phyloP scores from a whole-genome alignment of 495 filamentous ascomycete species.

The Beverwykella pulmonaria region DNA sequence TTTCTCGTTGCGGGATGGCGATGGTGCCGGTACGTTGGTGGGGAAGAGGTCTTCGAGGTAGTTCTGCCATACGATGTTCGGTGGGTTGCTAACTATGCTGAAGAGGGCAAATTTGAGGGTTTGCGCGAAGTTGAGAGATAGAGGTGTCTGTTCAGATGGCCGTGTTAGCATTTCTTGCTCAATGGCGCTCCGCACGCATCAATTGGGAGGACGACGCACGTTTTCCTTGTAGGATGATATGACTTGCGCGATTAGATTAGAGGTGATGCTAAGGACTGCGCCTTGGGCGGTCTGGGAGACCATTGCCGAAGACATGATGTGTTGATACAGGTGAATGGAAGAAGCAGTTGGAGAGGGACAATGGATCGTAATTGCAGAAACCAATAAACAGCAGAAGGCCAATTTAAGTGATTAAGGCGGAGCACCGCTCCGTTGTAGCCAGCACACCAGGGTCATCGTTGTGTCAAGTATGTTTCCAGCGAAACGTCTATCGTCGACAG shows the following conservation, averaged over 20 bases:
- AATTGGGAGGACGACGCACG: slow-evolving; percentile 51
- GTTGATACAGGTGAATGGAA: not conserved
- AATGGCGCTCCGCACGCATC: not conserved
- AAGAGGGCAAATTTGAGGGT: slow-evolving; percentile 80
- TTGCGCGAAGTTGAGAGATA: slow-evolving; percentile 61
- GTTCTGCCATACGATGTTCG: slow-evolving; percentile 85
- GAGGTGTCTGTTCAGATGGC: slow-evolving; percentile 48
- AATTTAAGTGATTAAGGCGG: not conserved
- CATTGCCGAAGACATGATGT: slow-evolving; percentile 26
- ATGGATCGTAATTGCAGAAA: not conserved
- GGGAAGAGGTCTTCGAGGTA: slow-evolving; percentile 60
- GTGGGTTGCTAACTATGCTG: slow-evolving; percentile 72
- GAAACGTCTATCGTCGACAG: not conserved
- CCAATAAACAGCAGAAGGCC: not conserved
- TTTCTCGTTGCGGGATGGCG: slow-evolving; percentile 19
- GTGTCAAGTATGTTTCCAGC: slow-evolving; percentile 15
- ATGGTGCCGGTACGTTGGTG: slow-evolving; percentile 42
- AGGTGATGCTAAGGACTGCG: slow-evolving; percentile 65
- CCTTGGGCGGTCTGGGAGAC: slow-evolving; percentile 42
- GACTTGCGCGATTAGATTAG: slow-evolving; percentile 80
- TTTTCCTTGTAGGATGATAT: slow-evolving; percentile 68
- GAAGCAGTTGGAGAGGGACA: not conserved
- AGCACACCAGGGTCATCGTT: slow-evolving; percentile 5
- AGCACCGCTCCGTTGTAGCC: slow-evolving; percentile 1
- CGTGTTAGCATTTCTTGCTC: slow-evolving; percentile 1